Evolutionary conservation across 805 yeast genomes (phyloP), one percentile per base, ranked within the genome.

Genomic region (Candida tammaniensis): DNA sequence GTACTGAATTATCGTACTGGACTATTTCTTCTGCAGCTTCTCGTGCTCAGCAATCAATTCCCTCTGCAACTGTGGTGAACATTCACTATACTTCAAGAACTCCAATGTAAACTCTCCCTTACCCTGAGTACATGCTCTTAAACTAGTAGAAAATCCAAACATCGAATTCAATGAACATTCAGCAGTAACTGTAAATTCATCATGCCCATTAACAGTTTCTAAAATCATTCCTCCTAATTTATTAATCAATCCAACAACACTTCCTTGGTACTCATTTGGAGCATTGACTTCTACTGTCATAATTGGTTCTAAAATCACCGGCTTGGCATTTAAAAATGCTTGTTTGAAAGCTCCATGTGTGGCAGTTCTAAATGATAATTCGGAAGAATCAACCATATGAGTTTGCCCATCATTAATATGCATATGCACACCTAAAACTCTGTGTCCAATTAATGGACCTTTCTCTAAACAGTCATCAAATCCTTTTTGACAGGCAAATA

Each of bases 71-170:
- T 87, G 96, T 23, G 91, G 86, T 30, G 94, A 76, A 33, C 94
- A 84, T 47, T 95, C 96, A 32, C 91, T 78, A 60, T 91, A 93
- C 54, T 87, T 85, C 57, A 85, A 82, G 70, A 93, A 93, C 61
- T 93, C 99, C 61, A 93, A 74, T 2, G 96, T 78, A 62, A 93
- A 93, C 67, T 94, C 98, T 54, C 99, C 98, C 61, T 93, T 93
- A 66, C 99, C 99, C 66, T 93, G 98, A 11, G 98, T 91, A 40
- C 86, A 80, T 14, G 98, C 98, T 72, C 99, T 83, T 56, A 93
- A 73, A 17, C 86, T 78, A 7, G 98, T 86, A 6, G 98, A 96
- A 57, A 93, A 86, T 24, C 98, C 98, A 61, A 93, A 93, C 87
- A 93, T 79, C 43, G 86, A 78, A 70, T 89, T 89, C 65, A 93